Evolutionary conservation across 495 filamentous ascomycete species (phyloP), one percentile per base, ranked within the genome.

Genomic region (Penicillium angulare): DNA sequence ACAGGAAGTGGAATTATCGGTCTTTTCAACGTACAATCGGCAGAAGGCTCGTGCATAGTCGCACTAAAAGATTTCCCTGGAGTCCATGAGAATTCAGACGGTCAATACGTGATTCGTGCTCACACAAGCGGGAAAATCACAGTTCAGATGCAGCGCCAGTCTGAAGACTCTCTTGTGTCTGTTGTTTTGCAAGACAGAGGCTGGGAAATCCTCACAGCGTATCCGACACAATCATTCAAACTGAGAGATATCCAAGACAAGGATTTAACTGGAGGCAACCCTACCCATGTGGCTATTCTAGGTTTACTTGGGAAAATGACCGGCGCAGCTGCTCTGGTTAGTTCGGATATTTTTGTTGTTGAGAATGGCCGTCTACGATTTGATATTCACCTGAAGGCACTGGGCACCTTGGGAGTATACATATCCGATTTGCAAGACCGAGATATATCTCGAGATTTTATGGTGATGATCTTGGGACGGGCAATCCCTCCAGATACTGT

Each of bases 251-350:
- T 50, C n/a, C 49, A 47, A 5, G 33, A 44, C 26, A 52, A n/a
- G n/a, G n/a, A n/a, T n/a, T n/a, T n/a, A n/a, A n/a, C n/a, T n/a
- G n/a, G n/a, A n/a, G n/a, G n/a, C n/a, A n/a, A n/a, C 4, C 42
- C 51, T 7, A 71, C 66, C 10, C 59, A 78, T 38, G 67, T 89
- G 10, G 86, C 86, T 1, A 81, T 86, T n/a, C 66, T 98, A 2
- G 93, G 93, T 8, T 71, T 98, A 3, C 54, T 96, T 18, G 88
- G 79, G 13, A 95, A 96, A 64, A 95, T 97, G 86, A 90, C 90
- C 2, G 93, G 90, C 7, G 83, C 84, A 2, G 91, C 88, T 0
- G 93, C 90, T 0, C 73, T 97, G 12, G 59, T 86, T 1, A 70
- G 64, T 7, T 84, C 74, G 10, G 74, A 77, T n/a, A 77, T 83